Percentiles rank a stretch among this genome's conserved stretches.
phyloP scores from a whole-genome alignment of 306 rosid genomes.

The Citrullus amarus region DNA sequence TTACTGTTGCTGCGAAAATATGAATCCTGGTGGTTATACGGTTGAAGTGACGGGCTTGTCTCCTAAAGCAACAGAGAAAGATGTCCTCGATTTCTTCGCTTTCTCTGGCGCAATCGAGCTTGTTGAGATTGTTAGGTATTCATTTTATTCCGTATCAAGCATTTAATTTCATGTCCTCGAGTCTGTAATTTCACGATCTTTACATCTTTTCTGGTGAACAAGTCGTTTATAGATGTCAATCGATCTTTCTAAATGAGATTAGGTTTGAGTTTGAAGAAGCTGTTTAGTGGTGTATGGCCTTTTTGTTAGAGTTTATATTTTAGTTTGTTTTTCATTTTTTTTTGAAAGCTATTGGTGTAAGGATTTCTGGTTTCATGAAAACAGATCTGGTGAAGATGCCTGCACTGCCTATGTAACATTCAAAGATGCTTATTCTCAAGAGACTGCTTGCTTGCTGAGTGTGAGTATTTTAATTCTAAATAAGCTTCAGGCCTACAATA shows the following conservation, averaged over 20 bases:
- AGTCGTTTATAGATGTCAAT: neutral
- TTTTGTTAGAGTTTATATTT: neutral
- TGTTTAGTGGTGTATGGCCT: neutral
- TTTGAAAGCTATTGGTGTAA: neutral
- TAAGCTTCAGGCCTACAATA: neutral
- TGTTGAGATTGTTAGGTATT: conserved; percentile 61
- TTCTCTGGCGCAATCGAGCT: conserved; percentile 61
- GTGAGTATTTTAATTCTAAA: conserved; percentile 34
- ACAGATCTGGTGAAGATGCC: conserved; percentile 67
- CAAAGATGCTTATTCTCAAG: conserved; percentile 74
- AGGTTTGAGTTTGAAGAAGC: neutral
- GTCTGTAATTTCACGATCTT: neutral
- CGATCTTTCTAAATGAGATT: neutral
- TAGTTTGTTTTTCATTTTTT: neutral
- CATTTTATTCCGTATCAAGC: neutral
- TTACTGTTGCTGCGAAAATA: conserved; percentile 2
- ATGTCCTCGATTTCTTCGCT: conserved; percentile 65
- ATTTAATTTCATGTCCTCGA: neutral
- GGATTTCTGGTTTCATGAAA: neutral
- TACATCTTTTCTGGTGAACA: neutral
- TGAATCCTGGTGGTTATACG: conserved; percentile 46
- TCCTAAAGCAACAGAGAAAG: conserved; percentile 59
- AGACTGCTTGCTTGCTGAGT: conserved; percentile 91
- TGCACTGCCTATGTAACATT: conserved; percentile 79
- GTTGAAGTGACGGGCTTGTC: conserved; percentile 79